These are phyloP conservation scores for Onygena corvina DNA, from an alignment of 2,329 filamentous ascomycete species.

Conservation along the genomic window DNA sequence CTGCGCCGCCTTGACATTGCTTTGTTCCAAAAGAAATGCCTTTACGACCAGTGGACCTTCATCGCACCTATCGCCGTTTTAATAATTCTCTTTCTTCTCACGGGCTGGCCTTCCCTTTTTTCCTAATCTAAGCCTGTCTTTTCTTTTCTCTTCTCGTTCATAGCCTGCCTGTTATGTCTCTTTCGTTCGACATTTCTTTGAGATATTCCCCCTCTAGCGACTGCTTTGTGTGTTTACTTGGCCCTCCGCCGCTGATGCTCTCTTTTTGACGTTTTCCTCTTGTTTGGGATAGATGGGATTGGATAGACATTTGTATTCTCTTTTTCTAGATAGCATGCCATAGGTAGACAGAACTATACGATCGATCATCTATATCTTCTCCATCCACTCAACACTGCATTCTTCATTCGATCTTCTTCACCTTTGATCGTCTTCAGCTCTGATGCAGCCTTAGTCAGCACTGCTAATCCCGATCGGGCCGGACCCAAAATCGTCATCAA, in stretches of 20 bases:
- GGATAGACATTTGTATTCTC: conserved; percentile 1
- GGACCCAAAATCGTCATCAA: background rate
- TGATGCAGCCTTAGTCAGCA: no score
- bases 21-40: conserved; percentile 5
- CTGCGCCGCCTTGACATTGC: conserved; percentile 1
- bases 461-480: conserved; percentile 6
- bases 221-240: background rate
- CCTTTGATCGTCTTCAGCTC: background rate
- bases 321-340: background rate
- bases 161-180: conserved; percentile 2
- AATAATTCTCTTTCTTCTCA: conserved; percentile 1
- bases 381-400: background rate
- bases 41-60: conserved; percentile 5
- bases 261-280: background rate
- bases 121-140: background rate
- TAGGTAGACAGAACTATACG: conserved; percentile 6
- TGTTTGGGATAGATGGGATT: conserved; percentile 6
- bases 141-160: background rate
- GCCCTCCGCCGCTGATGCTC: background rate
- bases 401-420: background rate
- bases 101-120: conserved; percentile 6
- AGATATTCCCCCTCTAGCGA: conserved; percentile 3
- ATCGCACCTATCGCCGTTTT: conserved; percentile 2
- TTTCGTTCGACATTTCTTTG: background rate
- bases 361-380: background rate